Base-by-base conservation (phyloP, 2,329 filamentous ascomycete species). In the Paecilomyces variotii region DNA sequence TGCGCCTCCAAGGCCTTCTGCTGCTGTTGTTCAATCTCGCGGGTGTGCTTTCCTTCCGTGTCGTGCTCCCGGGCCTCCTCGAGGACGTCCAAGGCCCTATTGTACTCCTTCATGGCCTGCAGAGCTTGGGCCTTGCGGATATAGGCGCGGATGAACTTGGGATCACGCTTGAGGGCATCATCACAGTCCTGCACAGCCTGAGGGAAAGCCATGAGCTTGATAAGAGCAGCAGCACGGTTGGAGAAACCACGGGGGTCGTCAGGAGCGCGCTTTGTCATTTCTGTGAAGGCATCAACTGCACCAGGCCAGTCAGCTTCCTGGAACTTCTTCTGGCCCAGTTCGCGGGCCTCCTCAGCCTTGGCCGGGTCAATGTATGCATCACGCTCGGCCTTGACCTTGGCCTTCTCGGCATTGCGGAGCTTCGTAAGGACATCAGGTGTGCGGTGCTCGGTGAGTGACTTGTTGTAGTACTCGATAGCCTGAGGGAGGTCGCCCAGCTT, bases 31-130 rank as follows among this genome's bases (percentile, higher is more conserved):
- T 97, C 91, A 68, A 99, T 96, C 79, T 99, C 94, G 49, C 91
- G 85, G 0, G 88, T 82, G 72, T 97, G 94, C 72, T 90, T 91
- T 60, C 88, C 87, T 65, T 86, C 84, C 60, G 82, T 82, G 74
- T 99, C 94, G 60, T 95, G 84, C 66, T 86, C 82, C 7, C 82
- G 80, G 0, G 95, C 94, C 72, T 91, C 90, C 45, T 85, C 85
- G 78, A 92, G 96, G 6, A 88, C 89, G 71, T 99, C 94, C 59
- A 97, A 81, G 71, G 90, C 95, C 75, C 92, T 93, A 75, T 88
- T 96, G 82, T 96, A 97, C 76, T 99, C 93, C 75, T 94, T 90
- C 94, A 99, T 99, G 68, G 91, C 91, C 66, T 94, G 91, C 75
- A 93, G 90, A 50, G 91, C 91, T 78, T 97, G 92, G 0, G 92